Percentiles rank a stretch among this genome's conserved stretches.
These are phyloP conservation scores for Achaetomiella virescens DNA, from an alignment of 495 filamentous ascomycete genomes.

Conservation along the genomic window DNA sequence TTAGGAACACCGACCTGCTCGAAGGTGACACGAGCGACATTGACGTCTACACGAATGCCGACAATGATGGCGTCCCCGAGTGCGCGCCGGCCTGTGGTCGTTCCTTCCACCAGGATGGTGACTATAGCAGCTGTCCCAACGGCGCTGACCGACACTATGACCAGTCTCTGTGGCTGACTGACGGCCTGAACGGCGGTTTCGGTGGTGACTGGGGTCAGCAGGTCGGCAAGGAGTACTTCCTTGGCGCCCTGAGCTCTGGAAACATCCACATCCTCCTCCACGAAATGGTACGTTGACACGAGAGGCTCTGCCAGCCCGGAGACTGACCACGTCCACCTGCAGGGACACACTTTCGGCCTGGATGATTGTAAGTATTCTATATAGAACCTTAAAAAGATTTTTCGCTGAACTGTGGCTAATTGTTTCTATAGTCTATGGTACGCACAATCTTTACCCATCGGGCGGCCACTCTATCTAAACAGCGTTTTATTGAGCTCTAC, in stretches of 20 bases:
- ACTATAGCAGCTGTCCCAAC: neutral
- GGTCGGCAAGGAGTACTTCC: neutral
- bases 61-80: neutral
- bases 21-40: neutral
- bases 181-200: neutral
- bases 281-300: too few relatives aligned
- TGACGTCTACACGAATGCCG: neutral
- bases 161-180: neutral
- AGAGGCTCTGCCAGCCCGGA: too few relatives aligned
- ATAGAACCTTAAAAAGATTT: too few relatives aligned
- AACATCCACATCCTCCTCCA: neutral
- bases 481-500: too few relatives aligned
- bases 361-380: too few relatives aligned
- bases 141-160: neutral
- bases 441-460: too few relatives aligned
- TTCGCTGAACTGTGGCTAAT: too few relatives aligned
- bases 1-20: neutral
- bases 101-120: neutral
- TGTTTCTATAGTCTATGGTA: too few relatives aligned
- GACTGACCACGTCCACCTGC: too few relatives aligned
- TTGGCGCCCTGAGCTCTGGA: neutral
- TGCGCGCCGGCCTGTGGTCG: neutral
- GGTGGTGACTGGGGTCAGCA: neutral
- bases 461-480: too few relatives aligned
- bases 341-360: neutral